Conservation (phyloP, 2,329 filamentous ascomycete species). For the Stagonosporopsis chrysanthemi region DNA sequence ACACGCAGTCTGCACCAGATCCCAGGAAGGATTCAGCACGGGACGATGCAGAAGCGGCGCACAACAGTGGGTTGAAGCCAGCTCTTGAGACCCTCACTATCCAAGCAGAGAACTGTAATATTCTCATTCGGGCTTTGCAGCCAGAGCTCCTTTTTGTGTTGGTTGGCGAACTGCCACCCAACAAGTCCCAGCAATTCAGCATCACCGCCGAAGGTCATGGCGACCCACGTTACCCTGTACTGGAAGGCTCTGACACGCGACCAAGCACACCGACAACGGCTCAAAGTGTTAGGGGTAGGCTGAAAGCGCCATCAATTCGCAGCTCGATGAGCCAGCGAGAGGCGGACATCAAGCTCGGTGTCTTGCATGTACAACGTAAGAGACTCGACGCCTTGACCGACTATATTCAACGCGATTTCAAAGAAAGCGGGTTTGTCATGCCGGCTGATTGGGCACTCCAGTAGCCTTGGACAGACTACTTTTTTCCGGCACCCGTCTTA, state of each 20-base stretch:
- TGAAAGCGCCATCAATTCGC: conserved; percentile 41
- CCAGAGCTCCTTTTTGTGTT: conserved; percentile 57
- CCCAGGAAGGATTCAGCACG: conserved; percentile 20
- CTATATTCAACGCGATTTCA: conserved; percentile 54
- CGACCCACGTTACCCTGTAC: conserved; percentile 49
- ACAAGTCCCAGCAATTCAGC: conserved; percentile 48
- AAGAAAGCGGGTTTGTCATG: conserved; percentile 57
- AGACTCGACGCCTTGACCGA: conserved; percentile 57
- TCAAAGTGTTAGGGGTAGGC: conserved; percentile 22
- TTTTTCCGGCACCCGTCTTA: not conserved
- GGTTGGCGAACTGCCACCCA: conserved; percentile 57
- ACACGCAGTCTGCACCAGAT: conserved; percentile 23
- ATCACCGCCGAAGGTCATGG: conserved; percentile 54
- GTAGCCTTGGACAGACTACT: conserved; percentile 21
- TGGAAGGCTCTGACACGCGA: conserved; percentile 14
- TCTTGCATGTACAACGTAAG: conserved; percentile 58
- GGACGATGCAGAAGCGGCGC: conserved; percentile 16
- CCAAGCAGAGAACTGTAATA: conserved; percentile 55
- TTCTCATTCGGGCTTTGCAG: conserved; percentile 57
- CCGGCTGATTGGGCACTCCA: conserved; percentile 52
- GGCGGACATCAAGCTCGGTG: conserved; percentile 48
- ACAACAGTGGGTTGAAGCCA: conserved; percentile 23
- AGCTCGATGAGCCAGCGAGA: conserved; percentile 50
- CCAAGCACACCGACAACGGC: conserved; percentile 10
- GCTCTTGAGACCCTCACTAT: conserved; percentile 56